phyloP scores from a whole-genome alignment of 2,329 filamentous ascomycete species.

The Botrytis hyacinthi region DNA sequence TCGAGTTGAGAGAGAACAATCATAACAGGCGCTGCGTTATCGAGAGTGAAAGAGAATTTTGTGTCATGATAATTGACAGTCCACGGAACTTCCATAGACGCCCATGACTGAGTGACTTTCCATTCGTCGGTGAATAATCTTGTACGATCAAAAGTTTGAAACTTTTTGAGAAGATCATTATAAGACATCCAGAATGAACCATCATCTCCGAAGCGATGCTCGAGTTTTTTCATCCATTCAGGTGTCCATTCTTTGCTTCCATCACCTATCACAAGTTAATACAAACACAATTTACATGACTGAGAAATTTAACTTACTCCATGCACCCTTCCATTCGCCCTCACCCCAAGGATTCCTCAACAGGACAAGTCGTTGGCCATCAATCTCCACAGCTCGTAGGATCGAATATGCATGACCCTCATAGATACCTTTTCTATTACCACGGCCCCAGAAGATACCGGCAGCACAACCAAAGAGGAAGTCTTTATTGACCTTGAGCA shows the following conservation, averaged over 20 bases:
- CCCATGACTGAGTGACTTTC: conserved; percentile 60
- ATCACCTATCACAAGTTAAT: conserved; percentile 39
- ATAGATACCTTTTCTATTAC: conserved; percentile 51
- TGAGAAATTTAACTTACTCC: conserved; percentile 36
- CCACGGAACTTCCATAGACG: conserved; percentile 60
- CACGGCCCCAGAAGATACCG: conserved; percentile 39
- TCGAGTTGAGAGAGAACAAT: conserved; percentile 62
- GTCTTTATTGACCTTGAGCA: conserved; percentile 75
- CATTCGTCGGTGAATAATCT: conserved; percentile 59
- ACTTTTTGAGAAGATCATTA: conserved; percentile 60
- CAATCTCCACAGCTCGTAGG: conserved; percentile 52
- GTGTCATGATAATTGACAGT: conserved; percentile 57
- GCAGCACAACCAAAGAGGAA: conserved; percentile 71
- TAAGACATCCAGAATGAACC: conserved; percentile 64
- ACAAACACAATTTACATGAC: background rate
- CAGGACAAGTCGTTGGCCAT: conserved; percentile 55
- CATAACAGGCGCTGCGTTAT: conserved; percentile 54
- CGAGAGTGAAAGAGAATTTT: conserved; percentile 58
- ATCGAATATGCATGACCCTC: conserved; percentile 59
- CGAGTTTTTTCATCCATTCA: conserved; percentile 56
- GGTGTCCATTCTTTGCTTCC: conserved; percentile 62
- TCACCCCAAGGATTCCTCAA: conserved; percentile 57
- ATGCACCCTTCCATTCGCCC: conserved; percentile 58
- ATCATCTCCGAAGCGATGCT: conserved; percentile 60
- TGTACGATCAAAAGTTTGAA: conserved; percentile 58